Evolutionary conservation across 306 rosid genomes (phyloP).

Genomic region (Lithocarpus polystachyus): DNA sequence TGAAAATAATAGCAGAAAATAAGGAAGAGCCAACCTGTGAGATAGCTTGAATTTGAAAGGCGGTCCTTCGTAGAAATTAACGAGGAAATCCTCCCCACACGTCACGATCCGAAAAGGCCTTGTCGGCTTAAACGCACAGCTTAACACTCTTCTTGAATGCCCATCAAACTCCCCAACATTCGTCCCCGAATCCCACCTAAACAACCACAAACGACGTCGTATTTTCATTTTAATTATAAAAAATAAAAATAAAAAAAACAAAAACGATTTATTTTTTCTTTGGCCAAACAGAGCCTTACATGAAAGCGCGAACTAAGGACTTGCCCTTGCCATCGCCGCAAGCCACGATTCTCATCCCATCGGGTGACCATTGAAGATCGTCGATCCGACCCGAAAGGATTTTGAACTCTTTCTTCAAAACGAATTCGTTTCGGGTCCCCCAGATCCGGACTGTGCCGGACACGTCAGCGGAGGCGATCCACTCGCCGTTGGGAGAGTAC

Average conservation of each 20-base stretch:
- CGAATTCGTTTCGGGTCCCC: slow-evolving; percentile 80
- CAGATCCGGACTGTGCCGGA: slow-evolving; percentile 87
- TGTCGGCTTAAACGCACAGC: slow-evolving; percentile 92
- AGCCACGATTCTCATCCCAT: slow-evolving; percentile 85
- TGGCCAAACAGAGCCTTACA: slow-evolving; percentile 36
- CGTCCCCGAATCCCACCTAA: slow-evolving; percentile 96
- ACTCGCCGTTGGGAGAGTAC: slow-evolving; percentile 89
- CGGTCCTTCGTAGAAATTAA: slow-evolving; percentile 92
- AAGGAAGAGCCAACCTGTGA: slow-evolving; percentile 47
- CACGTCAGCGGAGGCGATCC: slow-evolving; percentile 92
- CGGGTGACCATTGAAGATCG: slow-evolving; percentile 95
- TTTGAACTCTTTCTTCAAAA: slow-evolving; percentile 87
- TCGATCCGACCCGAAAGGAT: slow-evolving; percentile 90
- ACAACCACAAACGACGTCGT: not conserved
- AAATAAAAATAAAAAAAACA: not conserved
- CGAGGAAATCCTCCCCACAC: slow-evolving; percentile 88
- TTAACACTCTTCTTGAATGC: slow-evolving; percentile 82
- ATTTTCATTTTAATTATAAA: not conserved
- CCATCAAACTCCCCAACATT: slow-evolving; percentile 98
- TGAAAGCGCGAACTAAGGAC: slow-evolving; percentile 89
- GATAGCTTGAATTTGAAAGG: slow-evolving; percentile 93
- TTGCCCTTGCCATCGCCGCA: slow-evolving; percentile 91
- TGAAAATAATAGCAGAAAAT: not conserved
- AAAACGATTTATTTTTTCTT: not conserved
- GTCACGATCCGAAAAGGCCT: slow-evolving; percentile 90